Conservation (phyloP, 2,329 filamentous ascomycete genomes). For the Diaporthe capsici region DNA sequence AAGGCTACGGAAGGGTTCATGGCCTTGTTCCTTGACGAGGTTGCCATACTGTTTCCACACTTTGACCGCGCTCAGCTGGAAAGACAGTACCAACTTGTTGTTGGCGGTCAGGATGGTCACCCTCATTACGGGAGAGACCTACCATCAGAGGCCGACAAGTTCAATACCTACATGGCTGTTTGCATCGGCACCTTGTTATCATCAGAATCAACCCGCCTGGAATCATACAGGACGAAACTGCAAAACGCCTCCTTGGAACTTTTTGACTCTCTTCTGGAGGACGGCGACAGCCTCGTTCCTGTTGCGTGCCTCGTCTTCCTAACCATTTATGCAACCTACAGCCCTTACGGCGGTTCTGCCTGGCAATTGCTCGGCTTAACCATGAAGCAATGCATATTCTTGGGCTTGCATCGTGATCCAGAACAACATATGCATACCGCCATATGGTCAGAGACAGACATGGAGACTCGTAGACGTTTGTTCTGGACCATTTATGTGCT, state of each 20-base stretch:
- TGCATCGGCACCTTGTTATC: constrained; percentile 3
- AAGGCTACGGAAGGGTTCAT: not conserved
- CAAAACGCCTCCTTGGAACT: not conserved
- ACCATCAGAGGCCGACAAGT: not conserved
- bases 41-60: not conserved
- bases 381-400: constrained; percentile 4
- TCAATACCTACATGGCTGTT: not conserved
- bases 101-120: not conserved
- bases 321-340: not conserved
- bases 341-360: not conserved
- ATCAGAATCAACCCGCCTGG: not conserved
- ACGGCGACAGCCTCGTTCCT: not conserved
- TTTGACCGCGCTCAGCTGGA: not conserved
- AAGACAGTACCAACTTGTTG: not conserved
- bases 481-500: not conserved
- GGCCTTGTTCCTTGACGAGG: constrained; percentile 1
- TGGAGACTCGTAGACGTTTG: not conserved
- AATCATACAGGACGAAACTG: not conserved
- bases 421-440: constrained; percentile 15
- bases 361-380: constrained; percentile 9
- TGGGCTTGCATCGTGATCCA: not conserved
- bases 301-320: not conserved
- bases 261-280: not conserved
- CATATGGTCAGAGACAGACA: not conserved
- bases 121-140: not conserved